A percentile compares a stretch with the other conserved stretches of the same genome.
Evolutionary conservation across 768 basidiomycete genomes (phyloP).

Genomic region (Lentinula aciculospora): DNA sequence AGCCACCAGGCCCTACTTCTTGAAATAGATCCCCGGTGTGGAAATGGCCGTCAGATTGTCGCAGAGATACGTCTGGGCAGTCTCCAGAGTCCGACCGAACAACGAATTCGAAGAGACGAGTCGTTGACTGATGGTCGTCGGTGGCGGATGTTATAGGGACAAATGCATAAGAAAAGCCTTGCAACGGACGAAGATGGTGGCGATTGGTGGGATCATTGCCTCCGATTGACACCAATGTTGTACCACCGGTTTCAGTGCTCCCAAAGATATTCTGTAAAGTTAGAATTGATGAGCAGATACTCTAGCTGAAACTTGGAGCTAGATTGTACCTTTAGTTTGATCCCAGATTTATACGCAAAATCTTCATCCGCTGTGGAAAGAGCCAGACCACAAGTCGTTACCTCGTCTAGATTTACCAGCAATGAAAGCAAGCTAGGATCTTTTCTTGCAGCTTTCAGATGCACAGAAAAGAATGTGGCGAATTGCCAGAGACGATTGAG

Average conservation of each 20-base stretch:
- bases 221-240: conserved; percentile 58
- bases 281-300: conserved; percentile 13
- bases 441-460: conserved; percentile 54
- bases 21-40: conserved; percentile 82
- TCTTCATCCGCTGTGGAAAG: conserved; percentile 64
- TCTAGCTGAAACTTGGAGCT: neutral
- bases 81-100: conserved; percentile 63
- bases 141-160: conserved; percentile 44
- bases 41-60: conserved; percentile 62
- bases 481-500: conserved; percentile 78
- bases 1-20: conserved; percentile 51
- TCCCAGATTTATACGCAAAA: conserved; percentile 59
- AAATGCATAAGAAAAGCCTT: conserved; percentile 65
- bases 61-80: conserved; percentile 57
- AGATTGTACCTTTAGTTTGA: conserved; percentile 54
- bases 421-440: conserved; percentile 57
- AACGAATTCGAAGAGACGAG: conserved; percentile 60
- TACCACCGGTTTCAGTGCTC: conserved; percentile 68
- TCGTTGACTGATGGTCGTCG: conserved; percentile 47
- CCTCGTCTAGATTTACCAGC: conserved; percentile 53
- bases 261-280: conserved; percentile 67
- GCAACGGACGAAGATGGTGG: conserved; percentile 52
- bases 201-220: conserved; percentile 44
- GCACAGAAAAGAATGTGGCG: conserved; percentile 57
- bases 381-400: conserved; percentile 61